Percentiles rank a stretch among this genome's conserved stretches.
phyloP scores from a whole-genome alignment of 2,329 filamentous ascomycete species.

The Neonectria neomacrospora region DNA sequence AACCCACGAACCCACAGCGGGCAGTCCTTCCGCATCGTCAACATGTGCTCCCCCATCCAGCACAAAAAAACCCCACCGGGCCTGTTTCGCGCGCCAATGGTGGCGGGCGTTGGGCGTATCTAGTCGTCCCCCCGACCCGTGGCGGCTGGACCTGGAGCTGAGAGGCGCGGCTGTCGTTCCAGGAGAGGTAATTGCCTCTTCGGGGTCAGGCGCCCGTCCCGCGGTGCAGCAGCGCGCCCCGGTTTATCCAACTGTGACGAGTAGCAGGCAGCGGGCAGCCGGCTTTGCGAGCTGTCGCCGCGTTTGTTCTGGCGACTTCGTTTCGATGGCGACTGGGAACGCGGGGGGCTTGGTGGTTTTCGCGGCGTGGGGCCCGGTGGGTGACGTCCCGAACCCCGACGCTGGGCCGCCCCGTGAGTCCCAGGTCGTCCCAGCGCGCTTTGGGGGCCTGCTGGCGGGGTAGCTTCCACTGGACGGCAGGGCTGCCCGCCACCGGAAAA shows the following conservation, averaged over 20 bases:
- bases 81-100: constrained; percentile 40
- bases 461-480: constrained; percentile 8
- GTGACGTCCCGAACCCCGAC: constrained; percentile 20
- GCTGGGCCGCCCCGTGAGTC: constrained; percentile 12
- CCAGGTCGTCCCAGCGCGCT: not conserved
- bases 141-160: constrained; percentile 35
- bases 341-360: too few species aligned
- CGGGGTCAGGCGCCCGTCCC: constrained; percentile 18
- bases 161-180: constrained; percentile 41
- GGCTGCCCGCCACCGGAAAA: constrained; percentile 8
- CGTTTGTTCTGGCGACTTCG: not conserved
- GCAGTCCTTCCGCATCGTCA: not conserved
- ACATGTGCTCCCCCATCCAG: not conserved
- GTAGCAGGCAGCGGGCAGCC: not conserved
- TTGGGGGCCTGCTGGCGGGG: not conserved
- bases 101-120: constrained; percentile 2
- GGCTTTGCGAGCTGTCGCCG: not conserved
- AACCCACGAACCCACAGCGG: constrained; percentile 1
- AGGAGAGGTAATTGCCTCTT: constrained; percentile 31
- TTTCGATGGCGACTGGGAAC: too few species aligned
- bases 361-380: not conserved
- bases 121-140: constrained; percentile 25
- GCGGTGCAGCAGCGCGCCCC: not conserved
- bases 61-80: not conserved
- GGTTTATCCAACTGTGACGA: not conserved